Evolutionary conservation across 768 basidiomycete genomes (phyloP), one percentile per base, ranked within the genome.

Genomic region (Termitomyces sp.): DNA sequence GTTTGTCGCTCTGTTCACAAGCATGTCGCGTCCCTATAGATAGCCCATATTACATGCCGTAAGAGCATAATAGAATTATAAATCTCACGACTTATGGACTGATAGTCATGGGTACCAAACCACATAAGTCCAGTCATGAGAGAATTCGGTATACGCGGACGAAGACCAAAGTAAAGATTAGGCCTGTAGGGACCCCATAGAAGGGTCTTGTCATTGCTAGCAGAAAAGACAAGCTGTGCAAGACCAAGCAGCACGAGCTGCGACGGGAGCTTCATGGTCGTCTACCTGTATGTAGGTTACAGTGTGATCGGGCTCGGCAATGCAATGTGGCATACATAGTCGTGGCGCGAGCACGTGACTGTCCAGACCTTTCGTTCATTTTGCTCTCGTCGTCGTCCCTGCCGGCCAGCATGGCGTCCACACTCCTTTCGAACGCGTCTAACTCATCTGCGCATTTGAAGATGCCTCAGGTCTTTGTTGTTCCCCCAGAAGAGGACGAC

Each of bases 61-160:
- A 57, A 54, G 55, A 53, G 55, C 8, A 61, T 33, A 38, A 4
- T 15, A 51, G 59, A 44, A 44, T 3, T 39, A 48, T 50, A 63
- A 57, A 59, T 77, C 89, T 72, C 63, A 88, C 90, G 81, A 62
- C 75, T 71, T 60, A 87, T 74, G 64, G 92, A 89, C 69, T 87
- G 80, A 69, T 86, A 97, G 74, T 96, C 84, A 42, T 92, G 87
- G 8, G 92, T 88, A 35, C 95, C 92, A 71, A 92, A 94, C 96
- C 96, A 98, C 74, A 96, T 84, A 38, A 98, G 83, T 13, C 96
- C 96, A 2, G 91, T 93, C 87, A 95, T 84, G 32, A 98, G 81
- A n/a, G 92, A 93, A 67, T 92, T 86, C 0, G 95, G 94, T 64
- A 93, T 76, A 48, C 89, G 82, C 13, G 96, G 92, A 53, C 92